Conservation (phyloP, 2,329 filamentous ascomycete genomes). For the Penicillium sp. region DNA sequence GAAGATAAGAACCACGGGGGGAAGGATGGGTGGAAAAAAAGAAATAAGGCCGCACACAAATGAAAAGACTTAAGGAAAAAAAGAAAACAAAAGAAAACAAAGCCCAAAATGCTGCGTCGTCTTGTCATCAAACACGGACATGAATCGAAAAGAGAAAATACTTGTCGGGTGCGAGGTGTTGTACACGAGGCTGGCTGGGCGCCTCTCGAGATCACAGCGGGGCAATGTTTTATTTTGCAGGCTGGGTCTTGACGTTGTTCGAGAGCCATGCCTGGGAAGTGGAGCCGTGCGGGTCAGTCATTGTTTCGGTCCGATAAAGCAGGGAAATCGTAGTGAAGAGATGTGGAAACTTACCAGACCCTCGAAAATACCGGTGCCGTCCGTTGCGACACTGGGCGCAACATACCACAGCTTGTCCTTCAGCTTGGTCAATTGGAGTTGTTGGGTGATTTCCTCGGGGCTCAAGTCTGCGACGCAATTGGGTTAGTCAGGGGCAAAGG, state of each 20-base stretch:
- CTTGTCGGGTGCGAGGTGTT: slow-evolving; percentile 41
- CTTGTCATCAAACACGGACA: slow-evolving; percentile 50
- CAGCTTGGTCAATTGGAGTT: slow-evolving; percentile 75
- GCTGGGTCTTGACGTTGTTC: slow-evolving; percentile 75
- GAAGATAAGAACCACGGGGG: slow-evolving; percentile 33
- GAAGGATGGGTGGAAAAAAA: slow-evolving; percentile 6
- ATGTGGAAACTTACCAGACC: slow-evolving; percentile 64
- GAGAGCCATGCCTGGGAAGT: slow-evolving; percentile 71
- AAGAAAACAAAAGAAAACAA: slow-evolving; percentile 33
- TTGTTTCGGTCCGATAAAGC: slow-evolving; percentile 16
- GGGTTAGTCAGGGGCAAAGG: slow-evolving; percentile 23
- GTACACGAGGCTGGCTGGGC: slow-evolving; percentile 39
- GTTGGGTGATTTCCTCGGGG: slow-evolving; percentile 78
- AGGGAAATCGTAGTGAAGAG: not conserved
- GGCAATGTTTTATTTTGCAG: slow-evolving; percentile 44
- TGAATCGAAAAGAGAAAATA: slow-evolving; percentile 40
- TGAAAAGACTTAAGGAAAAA: slow-evolving; percentile 22
- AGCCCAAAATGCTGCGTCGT: slow-evolving; percentile 50
- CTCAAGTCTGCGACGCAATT: slow-evolving; percentile 68
- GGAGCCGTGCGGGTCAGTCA: slow-evolving; percentile 26
- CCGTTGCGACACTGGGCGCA: slow-evolving; percentile 80
- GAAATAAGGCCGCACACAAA: slow-evolving; percentile 2
- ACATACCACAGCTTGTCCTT: slow-evolving; percentile 88
- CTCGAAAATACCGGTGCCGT: slow-evolving; percentile 80
- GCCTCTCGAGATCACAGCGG: slow-evolving; percentile 31